Percentiles rank a stretch among this genome's conserved stretches.
Evolutionary conservation across 176 grass and related monocot species (phyloP).

Genomic region (Rhynchospora tenuis): DNA sequence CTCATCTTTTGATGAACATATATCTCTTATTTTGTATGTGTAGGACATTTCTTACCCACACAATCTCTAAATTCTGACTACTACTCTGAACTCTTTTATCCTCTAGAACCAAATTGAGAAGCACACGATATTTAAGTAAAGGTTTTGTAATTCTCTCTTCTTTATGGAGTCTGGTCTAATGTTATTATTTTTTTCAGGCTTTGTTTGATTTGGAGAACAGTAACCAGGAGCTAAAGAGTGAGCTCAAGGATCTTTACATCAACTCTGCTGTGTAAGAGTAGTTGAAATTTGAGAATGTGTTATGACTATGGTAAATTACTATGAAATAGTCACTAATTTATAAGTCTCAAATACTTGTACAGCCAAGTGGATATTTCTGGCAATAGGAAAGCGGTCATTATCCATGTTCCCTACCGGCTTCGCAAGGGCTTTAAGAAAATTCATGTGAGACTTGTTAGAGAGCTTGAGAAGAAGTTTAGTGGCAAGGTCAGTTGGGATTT

Average conservation of each 20-base stretch:
- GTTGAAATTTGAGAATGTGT: neutral
- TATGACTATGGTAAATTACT: neutral
- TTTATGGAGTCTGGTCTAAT: neutral
- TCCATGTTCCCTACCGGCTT: slow-evolving; percentile 83
- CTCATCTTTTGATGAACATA: neutral
- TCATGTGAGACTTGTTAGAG: slow-evolving; percentile 83
- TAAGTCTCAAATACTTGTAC: slow-evolving; percentile 8
- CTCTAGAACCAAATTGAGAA: neutral
- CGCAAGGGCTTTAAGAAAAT: slow-evolving; percentile 87
- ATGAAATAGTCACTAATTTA: neutral
- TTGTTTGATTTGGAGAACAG: slow-evolving; percentile 96
- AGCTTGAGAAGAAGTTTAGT: slow-evolving; percentile 98
- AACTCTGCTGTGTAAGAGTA: slow-evolving; percentile 57
- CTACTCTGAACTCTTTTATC: neutral
- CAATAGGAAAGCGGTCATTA: slow-evolving; percentile 75
- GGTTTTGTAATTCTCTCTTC: neutral
- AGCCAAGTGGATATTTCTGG: slow-evolving; percentile 76
- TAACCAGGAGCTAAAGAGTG: slow-evolving; percentile 85
- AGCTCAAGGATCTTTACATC: slow-evolving; percentile 91
- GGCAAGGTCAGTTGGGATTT: slow-evolving; percentile 43
- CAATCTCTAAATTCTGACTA: neutral
- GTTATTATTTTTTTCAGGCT: slow-evolving; percentile 28
- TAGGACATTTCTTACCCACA: neutral
- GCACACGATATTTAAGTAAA: neutral
- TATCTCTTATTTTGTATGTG: neutral